Conservation (phyloP, 768 basidiomycete genomes). For the Melanogaster broomeanus region DNA sequence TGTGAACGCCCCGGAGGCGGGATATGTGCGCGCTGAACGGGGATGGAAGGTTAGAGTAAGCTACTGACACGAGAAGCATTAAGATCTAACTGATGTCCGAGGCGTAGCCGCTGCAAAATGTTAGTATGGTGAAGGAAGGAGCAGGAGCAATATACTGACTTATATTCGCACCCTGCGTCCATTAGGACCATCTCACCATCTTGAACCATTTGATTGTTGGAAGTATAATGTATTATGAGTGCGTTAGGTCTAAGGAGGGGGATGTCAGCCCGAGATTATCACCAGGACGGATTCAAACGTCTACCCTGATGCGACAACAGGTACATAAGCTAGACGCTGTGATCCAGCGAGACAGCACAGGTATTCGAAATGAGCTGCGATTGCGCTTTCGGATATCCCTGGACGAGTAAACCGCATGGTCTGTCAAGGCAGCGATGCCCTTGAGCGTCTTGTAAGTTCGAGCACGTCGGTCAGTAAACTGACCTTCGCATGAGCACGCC, state of each 20-base stretch:
- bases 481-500: conserved; percentile 82
- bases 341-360: conserved; percentile 76
- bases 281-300: conserved; percentile 1
- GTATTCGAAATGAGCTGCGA: conserved; percentile 90
- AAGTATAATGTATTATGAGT: conserved; percentile 91
- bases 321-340: conserved; percentile 93
- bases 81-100: conserved; percentile 81
- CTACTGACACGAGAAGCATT: not conserved
- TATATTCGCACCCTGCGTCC: conserved; percentile 92
- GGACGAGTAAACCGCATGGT: conserved; percentile 78
- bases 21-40: conserved; percentile 78
- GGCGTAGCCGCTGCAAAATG: conserved; percentile 71
- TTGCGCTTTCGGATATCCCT: conserved; percentile 56
- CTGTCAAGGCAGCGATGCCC: conserved; percentile 37
- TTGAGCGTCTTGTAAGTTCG: not conserved
- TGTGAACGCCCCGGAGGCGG: conserved; percentile 80
- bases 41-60: conserved; percentile 5
- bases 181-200: conserved; percentile 79
- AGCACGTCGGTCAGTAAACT: conserved; percentile 6
- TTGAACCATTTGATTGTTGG: conserved; percentile 78
- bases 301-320: conserved; percentile 94
- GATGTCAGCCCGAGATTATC: not conserved
- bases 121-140: conserved; percentile 5
- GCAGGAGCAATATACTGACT: conserved; percentile 46
- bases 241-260: conserved; percentile 66